These are phyloP conservation scores for Penicillium flavigenum DNA, from an alignment of 495 filamentous ascomycete species.

Conservation along the genomic window DNA sequence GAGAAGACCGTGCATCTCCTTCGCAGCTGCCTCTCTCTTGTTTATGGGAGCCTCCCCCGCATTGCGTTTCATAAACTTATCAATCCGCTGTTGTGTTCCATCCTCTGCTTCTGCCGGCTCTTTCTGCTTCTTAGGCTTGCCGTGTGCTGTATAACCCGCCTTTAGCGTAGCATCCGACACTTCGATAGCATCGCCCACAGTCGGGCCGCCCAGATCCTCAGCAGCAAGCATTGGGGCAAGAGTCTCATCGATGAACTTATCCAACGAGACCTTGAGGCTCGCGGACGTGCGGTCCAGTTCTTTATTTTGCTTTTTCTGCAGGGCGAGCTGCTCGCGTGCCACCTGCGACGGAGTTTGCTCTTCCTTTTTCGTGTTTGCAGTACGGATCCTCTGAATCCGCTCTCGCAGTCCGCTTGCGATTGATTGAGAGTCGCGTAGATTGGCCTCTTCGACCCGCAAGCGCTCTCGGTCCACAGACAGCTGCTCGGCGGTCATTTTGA, in stretches of 20 bases:
- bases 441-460: constrained; percentile 58
- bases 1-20: constrained; percentile 65
- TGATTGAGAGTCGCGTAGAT: constrained; percentile 58
- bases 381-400: constrained; percentile 57
- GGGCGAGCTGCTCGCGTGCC: constrained; percentile 56
- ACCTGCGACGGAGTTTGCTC: constrained; percentile 60
- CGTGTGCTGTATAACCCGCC: constrained; percentile 70
- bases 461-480: constrained; percentile 53
- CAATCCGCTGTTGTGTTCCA: constrained; percentile 64
- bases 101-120: constrained; percentile 42
- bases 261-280: constrained; percentile 59
- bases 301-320: constrained; percentile 57
- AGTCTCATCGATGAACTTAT: constrained; percentile 70
- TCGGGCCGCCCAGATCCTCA: constrained; percentile 82
- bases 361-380: constrained; percentile 50
- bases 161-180: constrained; percentile 60
- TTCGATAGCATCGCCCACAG: constrained; percentile 71
- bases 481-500: constrained; percentile 52
- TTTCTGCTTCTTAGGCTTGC: constrained; percentile 64
- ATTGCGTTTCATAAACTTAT: constrained; percentile 65
- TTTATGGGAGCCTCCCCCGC: constrained; percentile 37
- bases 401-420: constrained; percentile 55
- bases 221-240: constrained; percentile 80
- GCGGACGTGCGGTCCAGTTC: constrained; percentile 55
- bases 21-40: constrained; percentile 63